Evolutionary conservation across 129 eudicot genomes (phyloP).

Genomic region (Saposhnikovia divaricata): DNA sequence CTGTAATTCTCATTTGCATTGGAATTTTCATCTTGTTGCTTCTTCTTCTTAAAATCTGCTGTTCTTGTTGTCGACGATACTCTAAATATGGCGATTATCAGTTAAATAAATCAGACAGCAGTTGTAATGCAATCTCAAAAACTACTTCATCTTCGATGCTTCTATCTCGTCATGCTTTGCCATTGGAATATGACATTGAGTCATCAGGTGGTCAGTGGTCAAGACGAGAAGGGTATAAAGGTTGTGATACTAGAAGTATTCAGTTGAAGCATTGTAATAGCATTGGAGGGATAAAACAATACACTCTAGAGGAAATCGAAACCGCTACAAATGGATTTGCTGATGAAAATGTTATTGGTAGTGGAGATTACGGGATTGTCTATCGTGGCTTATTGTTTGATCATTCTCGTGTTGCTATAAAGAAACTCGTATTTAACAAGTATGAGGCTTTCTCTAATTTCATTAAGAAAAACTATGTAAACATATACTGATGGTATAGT

Average conservation of each 20-base stretch:
- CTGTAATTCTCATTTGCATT: constrained; percentile 20
- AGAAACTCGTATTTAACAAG: constrained; percentile 27
- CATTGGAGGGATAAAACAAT: constrained; percentile 8
- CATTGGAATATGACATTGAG: constrained; percentile 13
- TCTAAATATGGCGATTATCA: not conserved
- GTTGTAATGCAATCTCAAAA: not conserved
- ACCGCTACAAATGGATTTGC: constrained; percentile 33
- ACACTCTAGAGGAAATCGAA: constrained; percentile 27
- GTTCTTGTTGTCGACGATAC: constrained; percentile 4
- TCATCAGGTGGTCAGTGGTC: not conserved
- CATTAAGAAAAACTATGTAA: not conserved
- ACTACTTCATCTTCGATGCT: constrained; percentile 6
- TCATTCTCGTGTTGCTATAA: constrained; percentile 33
- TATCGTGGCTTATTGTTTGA: constrained; percentile 29
- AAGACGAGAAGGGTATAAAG: not conserved
- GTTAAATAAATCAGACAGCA: not conserved
- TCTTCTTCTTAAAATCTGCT: constrained; percentile 5
- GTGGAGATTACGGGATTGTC: constrained; percentile 36
- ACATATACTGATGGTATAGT: not conserved
- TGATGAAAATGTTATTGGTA: constrained; percentile 28
- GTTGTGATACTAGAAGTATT: not conserved
- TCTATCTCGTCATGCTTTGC: constrained; percentile 18
- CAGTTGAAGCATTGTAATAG: constrained; percentile 6
- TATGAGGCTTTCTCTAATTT: not conserved
- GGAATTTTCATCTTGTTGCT: constrained; percentile 1